phyloP scores from a whole-genome alignment of 805 yeast species.

The Suhomyces sp. region DNA sequence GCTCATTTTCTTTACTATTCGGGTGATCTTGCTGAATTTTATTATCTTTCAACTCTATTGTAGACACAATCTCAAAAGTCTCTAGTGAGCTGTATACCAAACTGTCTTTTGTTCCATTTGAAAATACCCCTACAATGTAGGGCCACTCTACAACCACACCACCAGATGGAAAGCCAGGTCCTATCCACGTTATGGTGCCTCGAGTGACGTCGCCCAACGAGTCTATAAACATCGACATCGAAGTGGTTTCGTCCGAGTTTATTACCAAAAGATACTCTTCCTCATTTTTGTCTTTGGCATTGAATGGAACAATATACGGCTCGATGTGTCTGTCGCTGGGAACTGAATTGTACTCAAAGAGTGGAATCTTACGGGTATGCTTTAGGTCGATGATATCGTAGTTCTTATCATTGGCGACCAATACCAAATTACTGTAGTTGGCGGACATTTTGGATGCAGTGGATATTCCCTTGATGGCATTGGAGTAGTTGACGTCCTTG shows the following conservation, averaged over 20 bases:
- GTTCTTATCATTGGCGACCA: slow-evolving; percentile 30
- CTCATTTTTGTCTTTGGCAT: slow-evolving; percentile 8
- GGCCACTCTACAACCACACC: slow-evolving; percentile 39
- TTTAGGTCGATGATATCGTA: slow-evolving; percentile 39
- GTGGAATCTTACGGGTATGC: slow-evolving; percentile 29
- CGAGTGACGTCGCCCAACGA: slow-evolving; percentile 39
- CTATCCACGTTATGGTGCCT: slow-evolving; percentile 40
- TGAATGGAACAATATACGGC: slow-evolving; percentile 25
- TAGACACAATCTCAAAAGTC: slow-evolving; percentile 17
- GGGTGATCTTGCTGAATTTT: background rate
- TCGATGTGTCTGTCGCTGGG: slow-evolving; percentile 4
- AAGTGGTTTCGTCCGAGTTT: slow-evolving; percentile 28
- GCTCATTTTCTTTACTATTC: background rate
- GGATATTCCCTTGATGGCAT: slow-evolving; percentile 27
- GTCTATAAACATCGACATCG: slow-evolving; percentile 42
- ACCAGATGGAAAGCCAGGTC: slow-evolving; percentile 32
- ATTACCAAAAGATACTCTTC: slow-evolving; percentile 37
- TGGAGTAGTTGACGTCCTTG: slow-evolving; percentile 31
- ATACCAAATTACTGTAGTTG: slow-evolving; percentile 28
- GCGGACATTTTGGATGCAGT: slow-evolving; percentile 24
- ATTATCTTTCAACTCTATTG: background rate
- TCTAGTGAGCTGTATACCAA: slow-evolving; percentile 25
- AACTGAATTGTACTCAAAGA: slow-evolving; percentile 28
- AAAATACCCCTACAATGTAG: slow-evolving; percentile 30
- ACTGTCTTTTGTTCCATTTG: slow-evolving; percentile 3